Evolutionary conservation across 352 stramenopile species (phyloP).

Genomic region (Pythium monospermum): DNA sequence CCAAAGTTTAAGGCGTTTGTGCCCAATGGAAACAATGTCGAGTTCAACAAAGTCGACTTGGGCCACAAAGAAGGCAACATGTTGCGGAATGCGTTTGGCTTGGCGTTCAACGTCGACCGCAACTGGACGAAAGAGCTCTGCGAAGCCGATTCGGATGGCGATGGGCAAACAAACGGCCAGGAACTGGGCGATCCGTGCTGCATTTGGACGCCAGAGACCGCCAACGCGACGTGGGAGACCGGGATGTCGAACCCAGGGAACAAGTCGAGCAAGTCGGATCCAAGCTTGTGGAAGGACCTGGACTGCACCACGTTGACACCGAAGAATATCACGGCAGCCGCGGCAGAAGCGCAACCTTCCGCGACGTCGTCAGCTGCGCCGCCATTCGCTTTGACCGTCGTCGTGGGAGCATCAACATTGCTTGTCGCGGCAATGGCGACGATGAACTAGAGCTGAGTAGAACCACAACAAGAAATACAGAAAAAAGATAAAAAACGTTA

Average conservation of each 20-base stretch:
- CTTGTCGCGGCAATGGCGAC: neutral
- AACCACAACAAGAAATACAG: too few relatives aligned
- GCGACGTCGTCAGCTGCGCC: too few relatives aligned
- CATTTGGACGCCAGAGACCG: conserved; percentile 30
- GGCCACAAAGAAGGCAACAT: conserved; percentile 11
- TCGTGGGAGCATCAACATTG: neutral
- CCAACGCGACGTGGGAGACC: conserved; percentile 7
- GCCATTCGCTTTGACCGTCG: too few relatives aligned
- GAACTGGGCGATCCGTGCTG: conserved; percentile 85
- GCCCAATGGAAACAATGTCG: neutral
- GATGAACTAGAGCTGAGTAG: neutral
- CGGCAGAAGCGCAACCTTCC: neutral
- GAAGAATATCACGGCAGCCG: neutral
- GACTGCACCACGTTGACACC: conserved; percentile 5
- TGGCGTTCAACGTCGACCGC: conserved; percentile 22
- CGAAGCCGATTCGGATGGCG: conserved; percentile 64
- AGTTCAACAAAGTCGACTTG: conserved; percentile 3
- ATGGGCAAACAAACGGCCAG: conserved; percentile 80
- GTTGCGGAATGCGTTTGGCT: conserved; percentile 25
- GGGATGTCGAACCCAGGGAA: conserved; percentile 14
- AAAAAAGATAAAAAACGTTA: neutral
- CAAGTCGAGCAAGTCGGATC: conserved; percentile 3
- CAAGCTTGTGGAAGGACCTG: conserved; percentile 14
- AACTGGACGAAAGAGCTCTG: conserved; percentile 36
- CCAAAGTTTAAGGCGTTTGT: neutral